These are phyloP conservation scores for Euphorbia tirucalli DNA, from an alignment of 345 rosid species.

Conservation along the genomic window DNA sequence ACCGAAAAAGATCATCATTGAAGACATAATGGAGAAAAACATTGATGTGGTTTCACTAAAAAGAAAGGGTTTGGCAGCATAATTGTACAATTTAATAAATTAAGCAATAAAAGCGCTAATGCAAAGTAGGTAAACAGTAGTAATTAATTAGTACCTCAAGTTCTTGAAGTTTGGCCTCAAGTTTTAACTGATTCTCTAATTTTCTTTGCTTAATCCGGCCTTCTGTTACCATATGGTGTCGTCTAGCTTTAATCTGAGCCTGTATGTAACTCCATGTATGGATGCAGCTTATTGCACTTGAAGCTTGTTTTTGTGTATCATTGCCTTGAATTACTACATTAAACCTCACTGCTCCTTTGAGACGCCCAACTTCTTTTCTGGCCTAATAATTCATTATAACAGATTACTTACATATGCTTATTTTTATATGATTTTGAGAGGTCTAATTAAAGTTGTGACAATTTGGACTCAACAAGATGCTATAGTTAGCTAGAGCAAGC, in stretches of 20 bases:
- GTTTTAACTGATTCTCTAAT: slow-evolving; percentile 64
- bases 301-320: slow-evolving; percentile 52
- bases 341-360: slow-evolving; percentile 55
- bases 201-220: slow-evolving; percentile 64
- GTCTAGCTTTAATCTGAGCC: slow-evolving; percentile 53
- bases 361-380: slow-evolving; percentile 41
- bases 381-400: slow-evolving; percentile 39
- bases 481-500: too few relatives aligned
- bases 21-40: background rate
- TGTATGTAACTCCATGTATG: slow-evolving; percentile 83
- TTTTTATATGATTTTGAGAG: too few relatives aligned
- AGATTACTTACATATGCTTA: too few relatives aligned
- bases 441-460: too few relatives aligned
- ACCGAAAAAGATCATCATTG: background rate
- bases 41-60: background rate
- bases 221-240: slow-evolving; percentile 70
- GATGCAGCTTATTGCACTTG: slow-evolving; percentile 45
- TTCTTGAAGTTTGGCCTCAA: slow-evolving; percentile 67
- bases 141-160: slow-evolving; percentile 44
- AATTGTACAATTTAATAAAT: background rate
- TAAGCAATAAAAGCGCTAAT: background rate
- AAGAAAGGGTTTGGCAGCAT: background rate
- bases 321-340: slow-evolving; percentile 53
- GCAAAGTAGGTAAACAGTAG: background rate
- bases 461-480: too few relatives aligned